Evolutionary conservation across 352 stramenopile genomes (phyloP).

Genomic region (Globisporangium ultimum): DNA sequence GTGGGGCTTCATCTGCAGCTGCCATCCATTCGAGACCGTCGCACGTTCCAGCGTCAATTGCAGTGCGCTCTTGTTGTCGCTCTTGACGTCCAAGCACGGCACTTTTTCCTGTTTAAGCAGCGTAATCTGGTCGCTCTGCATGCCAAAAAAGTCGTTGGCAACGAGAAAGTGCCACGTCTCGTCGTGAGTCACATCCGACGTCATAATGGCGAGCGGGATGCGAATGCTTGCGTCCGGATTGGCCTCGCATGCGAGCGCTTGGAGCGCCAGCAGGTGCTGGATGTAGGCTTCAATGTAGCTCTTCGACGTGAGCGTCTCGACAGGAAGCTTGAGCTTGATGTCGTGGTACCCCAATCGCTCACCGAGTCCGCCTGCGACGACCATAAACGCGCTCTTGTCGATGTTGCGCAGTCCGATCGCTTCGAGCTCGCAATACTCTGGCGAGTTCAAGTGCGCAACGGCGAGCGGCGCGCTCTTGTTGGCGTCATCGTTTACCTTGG

Average conservation of each 20-base stretch:
- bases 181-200: conserved; percentile 93
- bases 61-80: conserved; percentile 57
- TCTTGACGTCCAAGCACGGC: conserved; percentile 55
- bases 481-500: neutral
- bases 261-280: conserved; percentile 91
- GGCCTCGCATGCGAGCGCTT: conserved; percentile 40
- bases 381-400: conserved; percentile 90
- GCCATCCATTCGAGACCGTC: conserved; percentile 20
- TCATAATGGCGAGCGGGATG: conserved; percentile 98
- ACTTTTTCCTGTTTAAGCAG: conserved; percentile 99
- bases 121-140: conserved; percentile 87
- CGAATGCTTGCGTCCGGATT: conserved; percentile 13
- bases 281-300: conserved; percentile 94
- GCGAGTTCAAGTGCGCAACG: conserved; percentile 33
- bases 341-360: conserved; percentile 95
- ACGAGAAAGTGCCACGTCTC: conserved; percentile 88
- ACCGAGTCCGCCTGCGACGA: conserved; percentile 96
- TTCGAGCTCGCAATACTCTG: conserved; percentile 47
- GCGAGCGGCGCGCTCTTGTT: conserved; percentile 12
- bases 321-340: conserved; percentile 96
- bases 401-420: conserved; percentile 48
- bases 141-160: conserved; percentile 93
- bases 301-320: conserved; percentile 88
- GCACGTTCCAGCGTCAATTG: conserved; percentile 69
- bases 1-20: conserved; percentile 94